Evolutionary conservation across 2,329 filamentous ascomycete species (phyloP).

Genomic region (Cladosporium halotolerans): DNA sequence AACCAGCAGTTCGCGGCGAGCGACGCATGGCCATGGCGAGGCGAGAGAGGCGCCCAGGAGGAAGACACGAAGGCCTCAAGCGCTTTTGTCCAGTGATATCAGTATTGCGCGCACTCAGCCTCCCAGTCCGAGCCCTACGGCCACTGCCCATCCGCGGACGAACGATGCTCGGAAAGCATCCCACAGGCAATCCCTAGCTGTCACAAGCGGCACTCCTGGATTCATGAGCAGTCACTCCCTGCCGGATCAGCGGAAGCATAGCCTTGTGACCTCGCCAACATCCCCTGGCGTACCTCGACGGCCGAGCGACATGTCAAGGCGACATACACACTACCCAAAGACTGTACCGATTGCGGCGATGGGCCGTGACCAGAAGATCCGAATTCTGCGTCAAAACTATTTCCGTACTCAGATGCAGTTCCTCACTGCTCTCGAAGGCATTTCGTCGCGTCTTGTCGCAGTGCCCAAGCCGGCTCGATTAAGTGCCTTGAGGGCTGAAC

Average conservation of each 20-base stretch:
- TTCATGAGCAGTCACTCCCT: constrained; percentile 29
- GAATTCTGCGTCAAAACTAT: constrained; percentile 70
- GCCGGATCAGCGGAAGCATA: constrained; percentile 23
- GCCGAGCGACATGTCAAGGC: constrained; percentile 32
- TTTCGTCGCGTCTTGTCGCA: constrained; percentile 75
- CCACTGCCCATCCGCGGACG: neutral
- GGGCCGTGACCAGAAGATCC: constrained; percentile 60
- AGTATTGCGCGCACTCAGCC: constrained; percentile 11
- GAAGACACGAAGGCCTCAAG: constrained; percentile 31
- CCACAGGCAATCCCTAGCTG: constrained; percentile 36
- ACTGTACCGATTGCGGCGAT: constrained; percentile 56
- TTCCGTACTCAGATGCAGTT: constrained; percentile 78
- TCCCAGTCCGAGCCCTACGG: constrained; percentile 6
- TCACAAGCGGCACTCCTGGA: constrained; percentile 24
- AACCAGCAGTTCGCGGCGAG: constrained; percentile 38
- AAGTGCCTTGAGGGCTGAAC: constrained; percentile 72
- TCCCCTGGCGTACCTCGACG: constrained; percentile 37
- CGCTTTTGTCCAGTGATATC: constrained; percentile 10
- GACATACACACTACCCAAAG: constrained; percentile 55
- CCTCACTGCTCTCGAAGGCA: constrained; percentile 71
- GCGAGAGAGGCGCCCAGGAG: constrained; percentile 20
- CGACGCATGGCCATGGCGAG: constrained; percentile 31
- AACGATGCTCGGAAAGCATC: neutral
- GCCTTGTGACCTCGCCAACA: neutral
- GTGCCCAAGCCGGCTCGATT: constrained; percentile 76